These are phyloP conservation scores for Tilletia horrida DNA, from an alignment of 1,284 basidiomycete species.

Conservation along the genomic window DNA sequence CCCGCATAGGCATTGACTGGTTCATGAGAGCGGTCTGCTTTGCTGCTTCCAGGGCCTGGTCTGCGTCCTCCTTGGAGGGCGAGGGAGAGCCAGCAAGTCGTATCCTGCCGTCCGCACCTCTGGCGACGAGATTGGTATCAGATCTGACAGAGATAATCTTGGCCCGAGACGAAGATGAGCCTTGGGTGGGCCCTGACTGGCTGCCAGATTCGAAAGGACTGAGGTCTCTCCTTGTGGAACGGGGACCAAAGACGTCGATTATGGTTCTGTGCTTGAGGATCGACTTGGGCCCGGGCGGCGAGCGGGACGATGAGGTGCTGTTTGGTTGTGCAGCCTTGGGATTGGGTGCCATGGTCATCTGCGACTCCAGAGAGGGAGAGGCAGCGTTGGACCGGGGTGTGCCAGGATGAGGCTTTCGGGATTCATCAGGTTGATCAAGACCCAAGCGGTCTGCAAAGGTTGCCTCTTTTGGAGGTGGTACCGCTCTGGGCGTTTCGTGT, in stretches of 20 bases:
- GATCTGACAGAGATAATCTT: conserved; percentile 39
- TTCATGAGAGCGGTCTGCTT: background rate
- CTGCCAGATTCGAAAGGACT: conserved; percentile 26
- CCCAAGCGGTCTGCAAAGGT: conserved; percentile 61
- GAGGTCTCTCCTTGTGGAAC: conserved; percentile 56
- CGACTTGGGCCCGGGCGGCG: conserved; percentile 63
- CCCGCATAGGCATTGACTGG: background rate
- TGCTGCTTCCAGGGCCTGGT: background rate
- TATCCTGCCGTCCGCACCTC: conserved; percentile 28
- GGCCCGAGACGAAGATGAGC: background rate
- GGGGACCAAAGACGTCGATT: conserved; percentile 71
- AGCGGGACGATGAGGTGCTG: background rate
- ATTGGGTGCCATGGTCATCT: too few relatives aligned
- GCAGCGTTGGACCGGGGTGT: conserved; percentile 10
- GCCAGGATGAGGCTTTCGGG: background rate
- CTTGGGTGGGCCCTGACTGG: background rate
- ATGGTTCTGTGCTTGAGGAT: conserved; percentile 95
- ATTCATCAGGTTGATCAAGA: conserved; percentile 52
- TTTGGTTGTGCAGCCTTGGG: background rate
- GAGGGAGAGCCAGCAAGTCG: background rate
- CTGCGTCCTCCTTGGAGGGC: background rate
- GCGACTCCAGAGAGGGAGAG: background rate
- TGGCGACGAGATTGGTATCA: conserved; percentile 37
- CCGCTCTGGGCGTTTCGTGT: conserved; percentile 66
- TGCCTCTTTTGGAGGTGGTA: conserved; percentile 60